These are phyloP conservation scores for Tagetes patula DNA, from an alignment of 129 eudicot species.

Conservation along the genomic window DNA sequence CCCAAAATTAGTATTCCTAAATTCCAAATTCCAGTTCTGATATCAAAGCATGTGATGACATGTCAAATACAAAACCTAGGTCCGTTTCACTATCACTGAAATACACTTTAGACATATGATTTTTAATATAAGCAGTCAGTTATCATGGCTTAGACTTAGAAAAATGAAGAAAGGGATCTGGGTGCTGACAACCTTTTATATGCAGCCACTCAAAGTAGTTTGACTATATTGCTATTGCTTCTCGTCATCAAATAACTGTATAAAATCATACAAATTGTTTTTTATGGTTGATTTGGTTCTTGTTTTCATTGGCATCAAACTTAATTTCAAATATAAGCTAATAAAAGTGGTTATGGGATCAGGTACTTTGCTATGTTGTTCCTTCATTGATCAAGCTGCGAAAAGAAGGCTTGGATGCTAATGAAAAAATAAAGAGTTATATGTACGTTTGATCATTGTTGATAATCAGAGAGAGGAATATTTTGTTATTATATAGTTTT, in stretches of 20 bases:
- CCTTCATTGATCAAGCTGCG: slow-evolving; percentile 95
- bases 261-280: background rate
- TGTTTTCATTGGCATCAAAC: background rate
- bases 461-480: slow-evolving; percentile 48
- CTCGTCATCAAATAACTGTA: background rate
- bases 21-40: slow-evolving; percentile 7
- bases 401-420: slow-evolving; percentile 97
- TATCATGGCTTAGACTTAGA: background rate
- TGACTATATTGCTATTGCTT: background rate
- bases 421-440: slow-evolving; percentile 95
- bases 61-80: slow-evolving; percentile 2
- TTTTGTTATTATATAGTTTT: slow-evolving; percentile 12
- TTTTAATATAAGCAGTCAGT: background rate
- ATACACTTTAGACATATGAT: background rate
- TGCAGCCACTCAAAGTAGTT: background rate
- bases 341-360: slow-evolving; percentile 26
- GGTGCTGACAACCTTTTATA: slow-evolving; percentile 3
- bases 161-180: background rate
- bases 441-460: slow-evolving; percentile 73
- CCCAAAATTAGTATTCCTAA: background rate
- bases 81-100: slow-evolving; percentile 2
- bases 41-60: slow-evolving; percentile 16
- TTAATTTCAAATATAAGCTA: slow-evolving; percentile 24
- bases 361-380: slow-evolving; percentile 80
- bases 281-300: slow-evolving; percentile 19